A percentile compares a stretch with the other conserved stretches of the same genome.
These are phyloP conservation scores for Ceratobasidium papillatum DNA, from an alignment of 1,284 basidiomycete genomes.

Conservation along the genomic window DNA sequence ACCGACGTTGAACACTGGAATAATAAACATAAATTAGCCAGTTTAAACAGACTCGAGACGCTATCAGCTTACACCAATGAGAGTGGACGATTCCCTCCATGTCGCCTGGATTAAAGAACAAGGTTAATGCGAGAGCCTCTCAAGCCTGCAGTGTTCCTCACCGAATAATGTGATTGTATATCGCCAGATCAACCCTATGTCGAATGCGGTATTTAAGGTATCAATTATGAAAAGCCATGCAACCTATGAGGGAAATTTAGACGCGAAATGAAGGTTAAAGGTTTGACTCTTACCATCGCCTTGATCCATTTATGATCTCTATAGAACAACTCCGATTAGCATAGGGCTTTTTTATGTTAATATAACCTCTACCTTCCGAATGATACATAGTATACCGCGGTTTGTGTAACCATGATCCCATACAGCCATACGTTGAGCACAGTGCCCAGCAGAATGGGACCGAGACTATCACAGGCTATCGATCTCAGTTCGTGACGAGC, in stretches of 20 bases:
- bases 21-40: background rate
- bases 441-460: slow-evolving; percentile 34
- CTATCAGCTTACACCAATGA: slow-evolving; percentile 23
- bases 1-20: slow-evolving; percentile 37
- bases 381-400: slow-evolving; percentile 31
- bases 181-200: slow-evolving; percentile 30
- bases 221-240: slow-evolving; percentile 27
- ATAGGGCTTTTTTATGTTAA: background rate
- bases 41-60: background rate
- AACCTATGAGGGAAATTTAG: slow-evolving; percentile 5
- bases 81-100: slow-evolving; percentile 14
- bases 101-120: background rate
- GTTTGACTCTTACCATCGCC: background rate
- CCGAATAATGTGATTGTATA: slow-evolving; percentile 39
- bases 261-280: background rate
- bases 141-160: background rate
- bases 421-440: slow-evolving; percentile 33
- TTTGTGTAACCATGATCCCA: slow-evolving; percentile 40
- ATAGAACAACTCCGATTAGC: background rate
- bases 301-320: slow-evolving; percentile 39
- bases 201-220: slow-evolving; percentile 30
- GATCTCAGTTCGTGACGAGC: background rate
- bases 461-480: background rate
- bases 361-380: slow-evolving; percentile 1
- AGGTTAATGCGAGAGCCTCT: background rate